Percentiles rank a stretch among this genome's conserved stretches.
phyloP scores from a whole-genome alignment of 1,139 yeast genomes.

The Yamadazyma spencermartinsiae region DNA sequence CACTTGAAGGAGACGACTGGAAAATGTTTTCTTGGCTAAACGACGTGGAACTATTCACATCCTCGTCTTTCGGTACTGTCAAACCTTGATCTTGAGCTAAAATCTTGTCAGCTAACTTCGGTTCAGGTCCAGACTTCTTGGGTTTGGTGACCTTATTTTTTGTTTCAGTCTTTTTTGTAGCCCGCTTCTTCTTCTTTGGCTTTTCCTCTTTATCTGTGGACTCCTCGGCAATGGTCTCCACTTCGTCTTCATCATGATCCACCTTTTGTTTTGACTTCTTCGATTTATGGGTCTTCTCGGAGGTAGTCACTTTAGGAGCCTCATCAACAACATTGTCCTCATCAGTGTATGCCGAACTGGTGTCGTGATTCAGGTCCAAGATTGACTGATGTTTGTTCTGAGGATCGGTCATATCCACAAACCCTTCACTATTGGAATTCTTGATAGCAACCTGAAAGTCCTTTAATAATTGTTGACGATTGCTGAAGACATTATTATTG shows the following conservation, averaged over 20 bases:
- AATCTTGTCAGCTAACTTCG: too few species aligned
- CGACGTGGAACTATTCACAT: conserved; percentile 21
- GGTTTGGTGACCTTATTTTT: conserved; percentile 3
- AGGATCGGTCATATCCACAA: conserved; percentile 19
- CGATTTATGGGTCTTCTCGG: neutral
- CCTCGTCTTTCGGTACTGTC: conserved; percentile 2
- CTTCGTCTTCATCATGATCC: neutral
- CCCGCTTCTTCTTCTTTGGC: conserved; percentile 5
- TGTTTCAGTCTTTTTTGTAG: neutral
- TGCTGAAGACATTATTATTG: conserved; percentile 44
- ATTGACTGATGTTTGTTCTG: neutral
- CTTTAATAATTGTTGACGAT: conserved; percentile 32
- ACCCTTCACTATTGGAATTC: conserved; percentile 26
- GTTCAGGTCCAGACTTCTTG: too few species aligned
- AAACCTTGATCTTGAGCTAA: neutral
- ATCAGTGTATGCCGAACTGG: neutral
- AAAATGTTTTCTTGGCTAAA: conserved; percentile 43
- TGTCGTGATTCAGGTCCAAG: neutral
- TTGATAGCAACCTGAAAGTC: conserved; percentile 15
- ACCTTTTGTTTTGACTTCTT: neutral
- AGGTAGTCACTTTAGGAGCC: neutral
- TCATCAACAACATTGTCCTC: neutral
- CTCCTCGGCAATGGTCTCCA: neutral
- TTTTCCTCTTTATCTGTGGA: neutral
- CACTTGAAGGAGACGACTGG: conserved; percentile 26